These are phyloP conservation scores for Lichenothelia convexa DNA, from an alignment of 495 filamentous ascomycete genomes.

Conservation along the genomic window DNA sequence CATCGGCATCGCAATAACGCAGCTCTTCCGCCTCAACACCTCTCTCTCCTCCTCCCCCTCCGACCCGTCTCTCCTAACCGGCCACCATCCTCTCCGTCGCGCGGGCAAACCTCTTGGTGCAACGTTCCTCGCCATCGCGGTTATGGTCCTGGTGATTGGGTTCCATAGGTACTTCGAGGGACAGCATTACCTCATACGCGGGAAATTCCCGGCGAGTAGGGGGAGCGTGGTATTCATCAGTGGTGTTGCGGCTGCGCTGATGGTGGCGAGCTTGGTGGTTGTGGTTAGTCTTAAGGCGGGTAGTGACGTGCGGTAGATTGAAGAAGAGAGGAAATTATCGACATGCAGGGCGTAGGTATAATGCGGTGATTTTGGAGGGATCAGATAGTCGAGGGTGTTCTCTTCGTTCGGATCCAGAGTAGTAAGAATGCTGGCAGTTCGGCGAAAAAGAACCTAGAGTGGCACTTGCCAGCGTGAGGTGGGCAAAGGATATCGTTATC, in stretches of 20 bases:
- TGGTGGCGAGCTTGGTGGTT: constrained; percentile 23
- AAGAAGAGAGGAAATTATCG: too few relatives aligned
- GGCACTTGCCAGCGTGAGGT: too few relatives aligned
- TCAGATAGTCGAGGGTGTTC: too few relatives aligned
- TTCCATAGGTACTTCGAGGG: constrained; percentile 50
- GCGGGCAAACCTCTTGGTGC: constrained; percentile 87
- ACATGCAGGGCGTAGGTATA: too few relatives aligned
- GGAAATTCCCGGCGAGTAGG: constrained; percentile 84
- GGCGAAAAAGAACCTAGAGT: too few relatives aligned
- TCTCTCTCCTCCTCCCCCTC: constrained; percentile 25
- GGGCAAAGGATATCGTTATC: too few relatives aligned
- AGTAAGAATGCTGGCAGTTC: too few relatives aligned
- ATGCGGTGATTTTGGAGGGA: too few relatives aligned
- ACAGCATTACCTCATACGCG: constrained; percentile 77
- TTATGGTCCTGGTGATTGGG: constrained; percentile 70
- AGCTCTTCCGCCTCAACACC: constrained; percentile 85
- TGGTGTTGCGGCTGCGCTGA: constrained; percentile 30
- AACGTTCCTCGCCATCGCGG: constrained; percentile 75
- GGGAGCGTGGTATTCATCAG: constrained; percentile 69
- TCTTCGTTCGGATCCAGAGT: too few relatives aligned
- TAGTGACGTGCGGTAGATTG: too few relatives aligned
- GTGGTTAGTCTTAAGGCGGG: constrained; percentile 23
- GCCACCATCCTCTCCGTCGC: constrained; percentile 34
- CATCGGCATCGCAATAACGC: constrained; percentile 91
- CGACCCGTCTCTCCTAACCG: constrained; percentile 1